Base-by-base conservation (phyloP, 352 stramenopile species). In the Phytophthora palmivora region DNA sequence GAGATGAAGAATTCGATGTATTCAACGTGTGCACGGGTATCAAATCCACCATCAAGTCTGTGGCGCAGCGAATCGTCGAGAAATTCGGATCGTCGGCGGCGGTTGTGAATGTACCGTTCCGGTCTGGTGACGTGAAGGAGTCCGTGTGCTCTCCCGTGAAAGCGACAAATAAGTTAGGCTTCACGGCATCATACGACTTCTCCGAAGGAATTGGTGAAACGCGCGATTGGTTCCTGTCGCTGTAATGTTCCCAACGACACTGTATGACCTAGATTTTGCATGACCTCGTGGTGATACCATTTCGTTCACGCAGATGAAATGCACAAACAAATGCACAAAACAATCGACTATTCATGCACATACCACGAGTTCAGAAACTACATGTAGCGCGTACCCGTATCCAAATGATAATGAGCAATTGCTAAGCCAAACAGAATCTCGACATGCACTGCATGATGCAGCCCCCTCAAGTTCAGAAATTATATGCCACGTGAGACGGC, bases 11-110 rank as follows among this genome's bases (percentile, higher is more conserved):
- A 34, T 95, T 92, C 48, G 80, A 95, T 55, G 84, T 91, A 18
- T 95, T 92, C 49, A 95, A 95, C 58, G 82, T 95, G 47, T 95
- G 84, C 72, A 95, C 84, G 24, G 86, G 84, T 16, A 39, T 88
- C 47, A 92, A 91, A 68, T 89, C 80, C 28, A 72, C 82, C 10
- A 72, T 95, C 38, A 84, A 82, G 43, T 78, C 67, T 22, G 76
- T 92, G 19, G 86, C 84, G 4, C 28, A 88, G 58, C 70, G 70
- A 26, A 87, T 95, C 49, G 69, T 91, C 11, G 82, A 89, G 43
- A 84, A 79, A 45, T 95, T 91, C 39, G 61, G 58, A 7, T 93
- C 87, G 9, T 76, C 74, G 9, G 84, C 84, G 14, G 67, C 60
- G 34, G 92, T 95, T 68, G 82, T 70, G 28, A 72, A 93, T 58